Percentiles rank a stretch among this genome's conserved stretches.
Evolutionary conservation across 78 protist species (phyloP).

Genomic region (Guillardia theta): DNA sequence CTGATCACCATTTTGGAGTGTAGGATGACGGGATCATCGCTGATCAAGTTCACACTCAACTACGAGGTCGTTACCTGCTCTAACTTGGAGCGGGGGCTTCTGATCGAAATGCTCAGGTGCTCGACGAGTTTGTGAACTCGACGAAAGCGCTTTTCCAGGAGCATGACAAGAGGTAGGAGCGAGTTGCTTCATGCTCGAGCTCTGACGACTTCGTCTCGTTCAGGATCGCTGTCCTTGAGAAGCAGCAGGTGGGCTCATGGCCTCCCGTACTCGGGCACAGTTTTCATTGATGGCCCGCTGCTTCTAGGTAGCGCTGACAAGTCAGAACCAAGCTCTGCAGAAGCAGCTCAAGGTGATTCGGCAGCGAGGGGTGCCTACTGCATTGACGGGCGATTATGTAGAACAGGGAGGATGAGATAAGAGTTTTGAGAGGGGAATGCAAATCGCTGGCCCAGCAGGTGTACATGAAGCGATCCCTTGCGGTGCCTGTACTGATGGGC

Average conservation of each 20-base stretch:
- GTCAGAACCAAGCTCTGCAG: background rate
- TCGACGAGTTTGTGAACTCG: background rate
- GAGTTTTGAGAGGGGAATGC: background rate
- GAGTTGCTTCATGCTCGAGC: too few species aligned
- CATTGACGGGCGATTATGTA: background rate
- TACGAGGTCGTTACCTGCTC: background rate
- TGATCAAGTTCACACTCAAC: background rate
- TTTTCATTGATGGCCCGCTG: too few species aligned
- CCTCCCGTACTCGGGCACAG: too few species aligned
- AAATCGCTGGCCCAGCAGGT: conserved; percentile 4
- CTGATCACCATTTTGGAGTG: too few species aligned
- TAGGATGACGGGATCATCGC: too few species aligned
- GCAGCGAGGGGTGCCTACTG: background rate
- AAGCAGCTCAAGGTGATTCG: background rate
- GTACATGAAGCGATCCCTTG: too few species aligned
- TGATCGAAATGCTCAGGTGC: background rate
- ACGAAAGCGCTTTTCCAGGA: background rate
- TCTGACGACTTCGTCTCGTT: too few species aligned
- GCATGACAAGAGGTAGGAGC: background rate
- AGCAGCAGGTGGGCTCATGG: too few species aligned
- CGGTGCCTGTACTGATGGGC: too few species aligned
- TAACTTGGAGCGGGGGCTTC: background rate
- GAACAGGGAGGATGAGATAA: background rate
- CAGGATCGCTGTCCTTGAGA: background rate
- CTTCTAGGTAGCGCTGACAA: background rate